phyloP scores from a whole-genome alignment of 2,329 filamentous ascomycete genomes.

The Orbilia brochopaga region DNA sequence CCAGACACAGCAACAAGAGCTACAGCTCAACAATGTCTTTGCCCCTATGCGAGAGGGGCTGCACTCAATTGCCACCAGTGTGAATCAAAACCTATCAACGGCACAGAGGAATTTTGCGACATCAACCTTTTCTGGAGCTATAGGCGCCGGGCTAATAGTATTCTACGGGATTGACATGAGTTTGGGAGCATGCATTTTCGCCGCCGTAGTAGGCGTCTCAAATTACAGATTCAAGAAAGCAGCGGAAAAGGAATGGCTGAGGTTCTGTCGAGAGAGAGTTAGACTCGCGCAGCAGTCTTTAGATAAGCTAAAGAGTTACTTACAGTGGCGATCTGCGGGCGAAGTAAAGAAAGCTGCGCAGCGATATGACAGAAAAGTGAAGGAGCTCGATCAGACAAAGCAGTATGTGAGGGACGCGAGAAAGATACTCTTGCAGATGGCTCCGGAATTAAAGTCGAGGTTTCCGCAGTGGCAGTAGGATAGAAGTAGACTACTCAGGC shows the following conservation, averaged over 20 bases:
- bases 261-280: background rate
- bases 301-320: background rate
- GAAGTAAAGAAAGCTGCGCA: background rate
- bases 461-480: conserved; percentile 8
- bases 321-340: background rate
- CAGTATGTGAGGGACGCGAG: conserved; percentile 19
- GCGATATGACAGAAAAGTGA: conserved; percentile 13
- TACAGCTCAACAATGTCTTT: background rate
- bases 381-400: conserved; percentile 13
- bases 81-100: background rate
- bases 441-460: conserved; percentile 13
- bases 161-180: background rate
- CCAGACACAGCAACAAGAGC: background rate
- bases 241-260: background rate
- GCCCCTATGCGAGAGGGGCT: background rate
- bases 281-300: background rate
- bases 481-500: background rate
- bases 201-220: background rate
- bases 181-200: background rate
- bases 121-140: background rate
- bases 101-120: background rate
- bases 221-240: background rate
- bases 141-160: background rate
- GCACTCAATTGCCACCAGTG: background rate
- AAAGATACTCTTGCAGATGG: conserved; percentile 24